Base-by-base conservation (phyloP, 768 basidiomycete genomes). In the Kwoniella mangroviensis region DNA sequence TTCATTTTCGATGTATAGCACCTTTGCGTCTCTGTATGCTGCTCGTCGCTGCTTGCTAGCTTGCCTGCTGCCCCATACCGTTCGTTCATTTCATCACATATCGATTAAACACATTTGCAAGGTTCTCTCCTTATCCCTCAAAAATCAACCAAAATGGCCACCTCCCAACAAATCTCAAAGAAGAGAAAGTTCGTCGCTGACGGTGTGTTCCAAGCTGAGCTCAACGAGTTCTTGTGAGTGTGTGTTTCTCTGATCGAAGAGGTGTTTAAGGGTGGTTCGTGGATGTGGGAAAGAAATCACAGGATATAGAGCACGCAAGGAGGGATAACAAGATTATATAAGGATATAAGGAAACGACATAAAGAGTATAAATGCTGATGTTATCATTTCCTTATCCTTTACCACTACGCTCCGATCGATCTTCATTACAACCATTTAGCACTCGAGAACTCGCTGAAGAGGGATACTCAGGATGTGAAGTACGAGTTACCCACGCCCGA, bases 391-490 rank as follows among this genome's bases (percentile, higher is more conserved):
- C 24, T 58, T 40, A 7, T 56, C 24, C 19, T 40, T 54, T 28
- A 6, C 28, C 24, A 17, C 34, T 15, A 49, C 19, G 10, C 45
- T 17, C 12, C 45, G 13, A 49, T 49, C 19, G 12, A 26, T 34
- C 41, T 49, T 26, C 66, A 13, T 62, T 17, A 21, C 43, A n/a
- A 45, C 10, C 26, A 26, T 49, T 57, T 43, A 82, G 80, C 82
- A 81, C 82, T 58, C 82, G 94, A 78, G 96, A 98, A 86, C 92
- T 98, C 80, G 92, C 97, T 65, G 95, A 95, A 86, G 97, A 99
- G 86, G 96, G 96, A 78, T 99, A 98, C 89, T 98, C 97, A 86
- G 97, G 97, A 65, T 99, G 97, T 85, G 97, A 99, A 86, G 97
- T 99, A 84, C 94, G 97, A 82, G 95, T 98, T 72, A 98, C 97